Conservation (phyloP, 441 rosid genomes). For the Euphorbia celastroides region DNA sequence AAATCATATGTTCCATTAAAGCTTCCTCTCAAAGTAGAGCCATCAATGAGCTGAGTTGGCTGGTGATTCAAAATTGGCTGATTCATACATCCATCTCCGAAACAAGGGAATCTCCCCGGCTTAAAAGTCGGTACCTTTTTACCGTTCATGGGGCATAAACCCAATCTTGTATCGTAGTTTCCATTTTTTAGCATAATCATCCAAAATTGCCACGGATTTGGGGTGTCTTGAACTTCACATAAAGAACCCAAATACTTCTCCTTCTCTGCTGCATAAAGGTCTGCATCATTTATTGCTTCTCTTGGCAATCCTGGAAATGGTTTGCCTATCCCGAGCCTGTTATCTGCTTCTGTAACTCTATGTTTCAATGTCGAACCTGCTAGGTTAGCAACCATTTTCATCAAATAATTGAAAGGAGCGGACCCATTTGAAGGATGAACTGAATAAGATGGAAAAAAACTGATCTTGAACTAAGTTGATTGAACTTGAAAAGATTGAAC, state of each 20-base stretch:
- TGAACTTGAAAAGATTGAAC: too few relatives aligned
- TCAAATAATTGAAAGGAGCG: not conserved
- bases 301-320: slow-evolving; percentile 22
- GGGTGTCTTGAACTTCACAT: slow-evolving; percentile 62
- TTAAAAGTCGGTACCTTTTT: slow-evolving; percentile 48
- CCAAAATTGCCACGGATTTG: slow-evolving; percentile 89
- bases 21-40: slow-evolving; percentile 45
- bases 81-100: slow-evolving; percentile 79
- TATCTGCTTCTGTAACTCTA: slow-evolving; percentile 63
- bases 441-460: too few relatives aligned
- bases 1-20: slow-evolving; percentile 78
- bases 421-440: slow-evolving; percentile 6
- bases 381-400: too few relatives aligned
- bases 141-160: slow-evolving; percentile 66
- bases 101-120: slow-evolving; percentile 68
- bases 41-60: slow-evolving; percentile 39
- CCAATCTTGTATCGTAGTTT: slow-evolving; percentile 56
- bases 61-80: slow-evolving; percentile 65
- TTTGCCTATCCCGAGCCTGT: slow-evolving; percentile 57
- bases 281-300: slow-evolving; percentile 27
- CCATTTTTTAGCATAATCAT: slow-evolving; percentile 92
- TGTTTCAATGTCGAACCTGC: slow-evolving; percentile 36
- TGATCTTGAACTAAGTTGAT: not conserved
- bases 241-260: slow-evolving; percentile 65
- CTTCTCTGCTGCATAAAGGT: slow-evolving; percentile 56